Conservation (phyloP, 1,139 yeast genomes). For the Zygosaccharomyces pseudobailii region DNA sequence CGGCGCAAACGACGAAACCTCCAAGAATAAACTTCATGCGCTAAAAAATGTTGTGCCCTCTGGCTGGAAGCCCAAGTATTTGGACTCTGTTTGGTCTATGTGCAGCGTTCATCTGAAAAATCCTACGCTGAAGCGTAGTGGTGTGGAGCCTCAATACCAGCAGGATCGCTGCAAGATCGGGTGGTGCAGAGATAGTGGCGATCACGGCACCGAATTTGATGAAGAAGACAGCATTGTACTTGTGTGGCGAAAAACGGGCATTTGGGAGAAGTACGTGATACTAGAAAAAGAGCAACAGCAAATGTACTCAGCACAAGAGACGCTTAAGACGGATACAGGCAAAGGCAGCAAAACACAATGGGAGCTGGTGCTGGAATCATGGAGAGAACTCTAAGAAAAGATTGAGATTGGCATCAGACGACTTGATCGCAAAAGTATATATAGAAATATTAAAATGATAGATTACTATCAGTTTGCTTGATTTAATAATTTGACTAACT, state of each 20-base stretch:
- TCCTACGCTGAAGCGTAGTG: slow-evolving; percentile 23
- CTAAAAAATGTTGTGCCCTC: slow-evolving; percentile 58
- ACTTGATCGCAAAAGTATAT: neutral
- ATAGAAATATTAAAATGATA: neutral
- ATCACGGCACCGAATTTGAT: slow-evolving; percentile 15
- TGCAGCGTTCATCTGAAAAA: slow-evolving; percentile 65
- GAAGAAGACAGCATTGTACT: slow-evolving; percentile 56
- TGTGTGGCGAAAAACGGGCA: slow-evolving; percentile 70
- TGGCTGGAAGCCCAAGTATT: slow-evolving; percentile 60
- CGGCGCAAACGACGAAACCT: slow-evolving; percentile 5
- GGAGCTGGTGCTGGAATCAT: slow-evolving; percentile 68
- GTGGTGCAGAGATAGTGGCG: slow-evolving; percentile 26
- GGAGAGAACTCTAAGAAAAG: slow-evolving; percentile 44
- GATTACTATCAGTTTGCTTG: too few relatives aligned
- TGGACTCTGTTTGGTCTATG: slow-evolving; percentile 86
- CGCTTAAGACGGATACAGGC: slow-evolving; percentile 15
- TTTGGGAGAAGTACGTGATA: slow-evolving; percentile 83
- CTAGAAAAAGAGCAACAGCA: slow-evolving; percentile 41
- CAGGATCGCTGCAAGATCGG: slow-evolving; percentile 32
- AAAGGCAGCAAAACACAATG: slow-evolving; percentile 36
- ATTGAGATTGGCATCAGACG: too few relatives aligned
- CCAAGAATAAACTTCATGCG: slow-evolving; percentile 58
- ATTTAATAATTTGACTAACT: neutral
- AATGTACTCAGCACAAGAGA: slow-evolving; percentile 18
- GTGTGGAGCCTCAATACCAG: slow-evolving; percentile 18